Evolutionary conservation across 352 stramenopile genomes (phyloP).

Genomic region (Saprolegnia diclina): DNA sequence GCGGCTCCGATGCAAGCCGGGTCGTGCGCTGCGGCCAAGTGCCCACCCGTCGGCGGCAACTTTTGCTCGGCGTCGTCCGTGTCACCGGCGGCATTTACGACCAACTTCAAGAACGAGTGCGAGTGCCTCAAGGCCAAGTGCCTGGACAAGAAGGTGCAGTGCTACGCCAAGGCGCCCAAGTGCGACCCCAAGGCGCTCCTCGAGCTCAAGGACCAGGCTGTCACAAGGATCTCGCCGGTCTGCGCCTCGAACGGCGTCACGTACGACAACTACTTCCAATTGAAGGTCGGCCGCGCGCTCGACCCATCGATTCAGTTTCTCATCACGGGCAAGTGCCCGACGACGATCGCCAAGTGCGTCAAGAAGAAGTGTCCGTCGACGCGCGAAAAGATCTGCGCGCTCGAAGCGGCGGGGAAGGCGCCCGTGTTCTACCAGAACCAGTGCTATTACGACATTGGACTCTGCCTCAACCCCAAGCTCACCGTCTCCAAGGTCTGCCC

Average conservation of each 20-base stretch:
- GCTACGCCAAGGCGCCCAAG: slow-evolving; percentile 10
- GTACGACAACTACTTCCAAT: slow-evolving; percentile 8
- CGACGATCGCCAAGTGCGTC: not conserved
- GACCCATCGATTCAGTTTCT: not conserved
- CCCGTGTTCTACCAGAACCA: slow-evolving; percentile 1
- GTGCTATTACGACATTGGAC: not conserved
- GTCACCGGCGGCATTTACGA: not conserved
- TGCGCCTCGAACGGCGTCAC: slow-evolving; percentile 7
- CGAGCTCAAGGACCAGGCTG: not conserved
- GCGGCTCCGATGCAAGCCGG: not conserved
- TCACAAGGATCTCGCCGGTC: not conserved
- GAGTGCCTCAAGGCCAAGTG: slow-evolving; percentile 12
- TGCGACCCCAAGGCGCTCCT: not conserved
- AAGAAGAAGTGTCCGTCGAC: not conserved
- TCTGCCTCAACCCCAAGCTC: not conserved
- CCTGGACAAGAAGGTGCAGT: not conserved
- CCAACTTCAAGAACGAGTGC: not conserved
- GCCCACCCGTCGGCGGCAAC: not conserved
- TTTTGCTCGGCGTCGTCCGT: slow-evolving; percentile 4
- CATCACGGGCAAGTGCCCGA: not conserved
- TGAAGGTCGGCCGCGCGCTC: not conserved
- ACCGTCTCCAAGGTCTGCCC: not conserved
- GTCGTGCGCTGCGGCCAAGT: slow-evolving; percentile 4
- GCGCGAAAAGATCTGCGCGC: not conserved
- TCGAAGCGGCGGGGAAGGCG: not conserved